These are phyloP conservation scores for Parvularia atlantis DNA, from an alignment of 78 protist genomes.

Conservation along the genomic window DNA sequence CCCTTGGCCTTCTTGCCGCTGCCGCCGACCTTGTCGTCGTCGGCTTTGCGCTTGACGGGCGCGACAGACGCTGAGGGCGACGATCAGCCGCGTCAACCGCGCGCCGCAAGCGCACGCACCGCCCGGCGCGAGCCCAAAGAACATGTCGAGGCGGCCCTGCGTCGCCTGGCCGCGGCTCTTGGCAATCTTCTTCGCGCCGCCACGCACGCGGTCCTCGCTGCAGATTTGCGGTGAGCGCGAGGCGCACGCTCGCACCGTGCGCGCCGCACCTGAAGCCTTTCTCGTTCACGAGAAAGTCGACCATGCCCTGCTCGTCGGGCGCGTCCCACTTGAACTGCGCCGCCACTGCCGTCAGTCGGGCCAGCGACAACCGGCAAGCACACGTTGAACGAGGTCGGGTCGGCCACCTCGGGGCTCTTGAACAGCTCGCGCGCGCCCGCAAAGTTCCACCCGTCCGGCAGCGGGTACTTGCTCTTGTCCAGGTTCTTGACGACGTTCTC, in stretches of 20 bases:
- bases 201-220: conserved; percentile 23
- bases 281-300: conserved; percentile 12
- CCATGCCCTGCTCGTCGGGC: conserved; percentile 10
- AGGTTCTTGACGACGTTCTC: conserved; percentile 58
- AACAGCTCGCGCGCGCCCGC: conserved; percentile 70
- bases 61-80: no score
- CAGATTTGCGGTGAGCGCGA: no score
- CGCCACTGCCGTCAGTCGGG: no score
- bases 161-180: not conserved
- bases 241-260: no score
- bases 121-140: conserved; percentile 10
- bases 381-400: no score
- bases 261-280: conserved; percentile 10
- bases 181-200: not conserved
- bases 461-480: conserved; percentile 40
- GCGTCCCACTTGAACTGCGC: conserved; percentile 16
- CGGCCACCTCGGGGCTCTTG: conserved; percentile 57
- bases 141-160: conserved; percentile 21
- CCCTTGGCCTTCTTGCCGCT: no score
- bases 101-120: no score
- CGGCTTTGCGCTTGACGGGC: no score
- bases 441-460: conserved; percentile 59
- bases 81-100: no score
- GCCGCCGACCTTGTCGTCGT: no score
- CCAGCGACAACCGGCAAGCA: no score